Evolutionary conservation across 2,329 filamentous ascomycete species (phyloP).

Genomic region (Macrophomina pseudophaseolina): DNA sequence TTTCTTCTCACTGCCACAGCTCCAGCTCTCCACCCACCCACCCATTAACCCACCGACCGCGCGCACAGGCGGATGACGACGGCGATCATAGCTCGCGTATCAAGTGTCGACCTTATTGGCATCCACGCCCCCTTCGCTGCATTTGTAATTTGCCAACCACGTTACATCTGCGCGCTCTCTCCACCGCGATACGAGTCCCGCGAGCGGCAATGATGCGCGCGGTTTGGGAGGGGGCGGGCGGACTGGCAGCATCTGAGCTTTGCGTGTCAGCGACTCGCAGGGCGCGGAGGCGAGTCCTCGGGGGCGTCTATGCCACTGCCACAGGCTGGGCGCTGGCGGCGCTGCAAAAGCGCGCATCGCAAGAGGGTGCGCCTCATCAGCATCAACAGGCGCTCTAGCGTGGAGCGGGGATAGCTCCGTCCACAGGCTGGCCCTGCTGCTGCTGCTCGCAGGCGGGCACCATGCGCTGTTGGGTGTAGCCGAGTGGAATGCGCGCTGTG

Average conservation of each 20-base stretch:
- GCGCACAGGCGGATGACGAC: constrained; percentile 19
- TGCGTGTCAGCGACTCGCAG: constrained; percentile 5
- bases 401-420: constrained; percentile 16
- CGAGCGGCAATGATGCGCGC: constrained; percentile 23
- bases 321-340: not conserved
- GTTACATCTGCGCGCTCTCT: constrained; percentile 20
- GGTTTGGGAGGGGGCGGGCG: constrained; percentile 4
- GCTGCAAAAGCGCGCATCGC: constrained; percentile 14
- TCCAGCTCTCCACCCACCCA: not conserved
- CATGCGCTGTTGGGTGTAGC: constrained; percentile 22
- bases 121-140: not conserved
- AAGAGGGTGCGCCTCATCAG: constrained; percentile 19
- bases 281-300: not conserved
- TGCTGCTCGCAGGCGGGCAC: constrained; percentile 20
- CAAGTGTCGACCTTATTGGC: constrained; percentile 19
- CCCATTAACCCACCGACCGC: too few species aligned
- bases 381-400: constrained; percentile 3
- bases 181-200: constrained; percentile 22
- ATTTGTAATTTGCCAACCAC: constrained; percentile 26
- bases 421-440: constrained; percentile 13
- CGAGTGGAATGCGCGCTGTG: constrained; percentile 22
- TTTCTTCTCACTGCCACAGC: constrained; percentile 16
- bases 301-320: constrained; percentile 17
- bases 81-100: constrained; percentile 24
- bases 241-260: not conserved